A percentile compares a stretch with the other conserved stretches of the same genome.
phyloP scores from a whole-genome alignment of 2,329 filamentous ascomycete genomes.

The Talaromyces sp. region DNA sequence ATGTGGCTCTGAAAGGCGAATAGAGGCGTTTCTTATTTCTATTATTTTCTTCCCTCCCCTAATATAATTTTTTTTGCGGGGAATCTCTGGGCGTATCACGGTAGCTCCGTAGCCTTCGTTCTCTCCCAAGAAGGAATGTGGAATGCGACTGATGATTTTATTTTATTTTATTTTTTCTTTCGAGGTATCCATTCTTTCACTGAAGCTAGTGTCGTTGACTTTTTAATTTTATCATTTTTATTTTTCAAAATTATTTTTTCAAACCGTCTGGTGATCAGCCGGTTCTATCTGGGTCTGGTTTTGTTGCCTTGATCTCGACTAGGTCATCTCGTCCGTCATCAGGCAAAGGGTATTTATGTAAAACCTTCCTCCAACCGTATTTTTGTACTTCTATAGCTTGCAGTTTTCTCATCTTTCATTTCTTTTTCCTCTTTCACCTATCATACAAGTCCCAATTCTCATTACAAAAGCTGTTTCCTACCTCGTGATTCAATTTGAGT shows the following conservation, averaged over 20 bases:
- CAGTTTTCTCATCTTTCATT: conserved; percentile 6
- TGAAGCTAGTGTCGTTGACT: too few relatives aligned
- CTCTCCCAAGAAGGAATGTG: conserved; percentile 23
- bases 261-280: conserved; percentile 23
- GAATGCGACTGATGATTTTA: conserved; percentile 16
- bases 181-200: too few relatives aligned
- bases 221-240: conserved; percentile 7
- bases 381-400: neutral
- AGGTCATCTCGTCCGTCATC: conserved; percentile 15
- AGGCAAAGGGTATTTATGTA: conserved; percentile 21
- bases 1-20: conserved; percentile 22
- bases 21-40: conserved; percentile 6
- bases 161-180: neutral
- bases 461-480: neutral
- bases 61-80: conserved; percentile 23
- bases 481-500: conserved; percentile 1
- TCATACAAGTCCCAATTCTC: conserved; percentile 1
- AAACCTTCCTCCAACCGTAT: conserved; percentile 2
- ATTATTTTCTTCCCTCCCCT: neutral
- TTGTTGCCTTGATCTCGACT: conserved; percentile 15
- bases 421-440: conserved; percentile 5
- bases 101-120: conserved; percentile 11
- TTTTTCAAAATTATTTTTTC: neutral
- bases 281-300: conserved; percentile 5
- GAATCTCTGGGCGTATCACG: conserved; percentile 32